Evolutionary conservation across 768 basidiomycete genomes (phyloP).

Genomic region (Nidularia sp.): DNA sequence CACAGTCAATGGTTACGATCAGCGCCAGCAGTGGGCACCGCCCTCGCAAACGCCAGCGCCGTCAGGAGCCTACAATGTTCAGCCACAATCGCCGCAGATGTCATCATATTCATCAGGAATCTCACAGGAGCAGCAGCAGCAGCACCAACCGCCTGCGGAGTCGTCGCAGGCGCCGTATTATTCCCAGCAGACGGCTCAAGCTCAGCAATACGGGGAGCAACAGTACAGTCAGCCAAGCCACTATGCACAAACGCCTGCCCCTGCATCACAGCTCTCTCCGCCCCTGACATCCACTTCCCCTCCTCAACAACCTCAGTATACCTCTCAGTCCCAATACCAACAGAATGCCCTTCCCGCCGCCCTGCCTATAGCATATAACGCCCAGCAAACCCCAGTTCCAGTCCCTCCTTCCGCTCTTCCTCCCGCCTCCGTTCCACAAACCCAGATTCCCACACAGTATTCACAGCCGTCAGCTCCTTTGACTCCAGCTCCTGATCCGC

Average conservation of each 20-base stretch:
- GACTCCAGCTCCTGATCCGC: slow-evolving; percentile 12
- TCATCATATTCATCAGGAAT: slow-evolving; percentile 9
- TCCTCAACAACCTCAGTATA: slow-evolving; percentile 6
- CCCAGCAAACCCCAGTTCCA: too few species aligned
- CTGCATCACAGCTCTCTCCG: slow-evolving; percentile 12
- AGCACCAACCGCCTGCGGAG: slow-evolving; percentile 2
- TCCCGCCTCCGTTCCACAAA: too few species aligned
- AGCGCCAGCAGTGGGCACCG: slow-evolving; percentile 10
- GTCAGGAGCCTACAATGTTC: not conserved
- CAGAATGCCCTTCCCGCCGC: too few species aligned
- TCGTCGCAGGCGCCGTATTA: not conserved
- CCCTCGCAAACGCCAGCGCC: not conserved
- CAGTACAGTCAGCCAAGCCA: slow-evolving; percentile 5
- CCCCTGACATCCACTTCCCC: slow-evolving; percentile 16
- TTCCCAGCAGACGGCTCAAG: slow-evolving; percentile 3
- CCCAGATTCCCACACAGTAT: too few species aligned
- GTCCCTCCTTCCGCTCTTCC: too few species aligned
- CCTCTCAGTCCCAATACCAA: slow-evolving; percentile 14
- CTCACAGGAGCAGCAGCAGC: slow-evolving; percentile 9
- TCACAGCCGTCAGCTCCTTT: too few species aligned
- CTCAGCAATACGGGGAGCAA: slow-evolving; percentile 4
- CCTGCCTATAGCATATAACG: too few species aligned
- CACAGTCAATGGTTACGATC: slow-evolving; percentile 4
- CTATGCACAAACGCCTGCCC: slow-evolving; percentile 9
- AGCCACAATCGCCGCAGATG: slow-evolving; percentile 7